Percentiles rank a stretch among this genome's conserved stretches.
These are phyloP conservation scores for Gossypium schwendimanii DNA, from an alignment of 441 rosid species.

Conservation along the genomic window DNA sequence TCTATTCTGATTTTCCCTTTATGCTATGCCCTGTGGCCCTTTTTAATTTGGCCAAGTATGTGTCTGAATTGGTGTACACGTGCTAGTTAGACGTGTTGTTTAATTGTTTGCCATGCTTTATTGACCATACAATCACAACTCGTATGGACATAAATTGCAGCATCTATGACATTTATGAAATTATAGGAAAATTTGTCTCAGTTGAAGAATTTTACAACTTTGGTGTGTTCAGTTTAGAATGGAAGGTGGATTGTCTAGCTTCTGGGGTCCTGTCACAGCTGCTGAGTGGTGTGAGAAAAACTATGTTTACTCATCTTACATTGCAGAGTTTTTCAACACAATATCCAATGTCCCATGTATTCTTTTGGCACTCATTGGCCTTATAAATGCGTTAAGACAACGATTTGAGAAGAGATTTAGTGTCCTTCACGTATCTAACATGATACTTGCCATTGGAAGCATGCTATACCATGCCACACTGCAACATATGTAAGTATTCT, in stretches of 20 bases:
- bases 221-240: conserved; percentile 33
- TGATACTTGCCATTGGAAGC: conserved; percentile 39
- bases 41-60: background rate
- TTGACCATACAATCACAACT: background rate
- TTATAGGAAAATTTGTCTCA: conserved; percentile 14
- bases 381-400: conserved; percentile 76
- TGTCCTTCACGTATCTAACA: conserved; percentile 80
- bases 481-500: background rate
- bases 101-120: background rate
- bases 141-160: conserved; percentile 18
- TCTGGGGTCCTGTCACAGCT: conserved; percentile 96
- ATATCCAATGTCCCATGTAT: conserved; percentile 71
- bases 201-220: conserved; percentile 14
- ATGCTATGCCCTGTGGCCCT: background rate
- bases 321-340: conserved; percentile 88
- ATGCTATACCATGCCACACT: background rate
- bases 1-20: background rate
- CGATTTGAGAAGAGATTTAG: conserved; percentile 93
- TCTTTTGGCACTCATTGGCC: conserved; percentile 75
- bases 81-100: background rate
- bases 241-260: conserved; percentile 72
- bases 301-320: conserved; percentile 61
- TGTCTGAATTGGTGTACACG: background rate
- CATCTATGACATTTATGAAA: conserved; percentile 21
- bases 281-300: conserved; percentile 86